Evolutionary conservation across 495 filamentous ascomycete species (phyloP), one percentile per base, ranked within the genome.

Genomic region (Annulohypoxylon nitens): DNA sequence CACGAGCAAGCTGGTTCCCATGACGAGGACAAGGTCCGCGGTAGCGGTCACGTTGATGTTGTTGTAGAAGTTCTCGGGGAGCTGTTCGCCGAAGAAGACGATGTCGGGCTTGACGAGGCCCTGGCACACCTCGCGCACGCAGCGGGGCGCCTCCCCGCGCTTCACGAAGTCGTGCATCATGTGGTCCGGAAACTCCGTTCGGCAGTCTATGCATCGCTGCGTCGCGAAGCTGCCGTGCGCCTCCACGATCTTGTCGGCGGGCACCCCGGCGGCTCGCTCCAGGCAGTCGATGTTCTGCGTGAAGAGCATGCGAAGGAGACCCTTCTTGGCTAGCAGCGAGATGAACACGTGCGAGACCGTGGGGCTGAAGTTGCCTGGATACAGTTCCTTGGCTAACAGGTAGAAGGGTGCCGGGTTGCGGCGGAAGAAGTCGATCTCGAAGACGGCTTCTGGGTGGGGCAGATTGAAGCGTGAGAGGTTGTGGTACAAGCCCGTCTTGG

Each of bases 221-320:
- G 85, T 85, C 9, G 95, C 95, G 79, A 98, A 99, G 77, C 93
- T 97, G 50, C 96, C 96, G 78, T 99, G 96, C 9, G 97, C 96
- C 81, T 98, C 95, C 23, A 98, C 85, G 61, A 99, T 93, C 81
- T 88, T 88, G 4, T 96, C 89, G 0, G 83, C 85, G 0, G 94
- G 93, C 14, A 99, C 87, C 48, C 96, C 96, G 8, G 96, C 97
- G 73, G 89, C 86, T 36, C 95, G 89, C 81, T 99, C 96, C 23
- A 99, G 86, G 75, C 92, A 94, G 83, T 99, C 96, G 75, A 99
- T 97, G 78, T 99, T 99, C 79, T 99, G 96, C 4, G 97, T 97
- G 82, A 97, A 99, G 45, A 94, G 86, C 82, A 93, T 95, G 72
- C 92, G 81, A 12, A 99, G 83, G 34, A 94, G 83, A 4, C 89